These are phyloP conservation scores for Cercophora samala DNA, from an alignment of 495 filamentous ascomycete genomes.

Conservation along the genomic window DNA sequence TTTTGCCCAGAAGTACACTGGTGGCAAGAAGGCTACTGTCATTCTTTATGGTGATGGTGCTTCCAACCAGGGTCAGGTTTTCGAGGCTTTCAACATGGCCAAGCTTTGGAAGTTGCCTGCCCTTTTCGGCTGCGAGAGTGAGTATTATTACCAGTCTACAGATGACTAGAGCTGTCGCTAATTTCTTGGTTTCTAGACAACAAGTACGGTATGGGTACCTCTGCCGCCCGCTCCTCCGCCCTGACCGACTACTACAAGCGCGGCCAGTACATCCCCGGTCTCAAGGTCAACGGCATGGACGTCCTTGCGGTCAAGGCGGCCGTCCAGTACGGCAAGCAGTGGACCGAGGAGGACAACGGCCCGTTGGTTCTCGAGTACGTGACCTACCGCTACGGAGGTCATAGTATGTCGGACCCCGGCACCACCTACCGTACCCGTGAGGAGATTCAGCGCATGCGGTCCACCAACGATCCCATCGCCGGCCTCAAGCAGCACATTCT, in stretches of 20 bases:
- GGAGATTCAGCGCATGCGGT: slow-evolving; percentile 98
- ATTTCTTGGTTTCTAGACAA: slow-evolving; percentile 63
- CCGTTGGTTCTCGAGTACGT: slow-evolving; percentile 97
- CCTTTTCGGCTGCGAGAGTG: slow-evolving; percentile 98
- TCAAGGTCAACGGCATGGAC: slow-evolving; percentile 99
- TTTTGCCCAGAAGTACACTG: slow-evolving; percentile 93
- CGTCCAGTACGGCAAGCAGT: slow-evolving; percentile 86
- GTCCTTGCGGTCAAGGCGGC: slow-evolving; percentile 97
- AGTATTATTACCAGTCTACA: slow-evolving; percentile 32
- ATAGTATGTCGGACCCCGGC: slow-evolving; percentile 99
- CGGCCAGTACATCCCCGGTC: slow-evolving; percentile 97
- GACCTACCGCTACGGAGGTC: slow-evolving; percentile 97
- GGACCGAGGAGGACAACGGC: slow-evolving; percentile 73
- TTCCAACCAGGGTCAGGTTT: slow-evolving; percentile 97
- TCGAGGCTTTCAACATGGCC: slow-evolving; percentile 99
- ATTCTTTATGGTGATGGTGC: slow-evolving; percentile 94
- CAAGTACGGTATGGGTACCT: slow-evolving; percentile 99
- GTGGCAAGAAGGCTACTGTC: slow-evolving; percentile 77
- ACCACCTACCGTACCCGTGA: slow-evolving; percentile 99
- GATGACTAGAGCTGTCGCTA: slow-evolving; percentile 22
- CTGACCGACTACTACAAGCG: slow-evolving; percentile 99
- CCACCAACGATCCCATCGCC: slow-evolving; percentile 95
- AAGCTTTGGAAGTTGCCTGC: slow-evolving; percentile 97
- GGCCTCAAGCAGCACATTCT: slow-evolving; percentile 96
- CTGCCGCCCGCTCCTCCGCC: slow-evolving; percentile 87